Conservation (phyloP, 352 stramenopile species). For the Lagenidium giganteum region DNA sequence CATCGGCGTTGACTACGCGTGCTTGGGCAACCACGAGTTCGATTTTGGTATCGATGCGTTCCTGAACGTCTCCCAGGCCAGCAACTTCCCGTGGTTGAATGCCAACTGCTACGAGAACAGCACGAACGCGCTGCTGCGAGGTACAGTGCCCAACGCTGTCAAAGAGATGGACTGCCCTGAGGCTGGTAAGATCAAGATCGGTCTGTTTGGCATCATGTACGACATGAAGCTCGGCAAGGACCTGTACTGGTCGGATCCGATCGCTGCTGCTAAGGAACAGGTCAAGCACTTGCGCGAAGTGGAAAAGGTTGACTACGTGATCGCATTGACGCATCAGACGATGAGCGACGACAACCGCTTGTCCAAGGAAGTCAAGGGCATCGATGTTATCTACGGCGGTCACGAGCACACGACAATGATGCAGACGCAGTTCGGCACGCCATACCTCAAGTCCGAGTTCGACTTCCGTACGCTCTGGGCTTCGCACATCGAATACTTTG, state of each 20-base stretch:
- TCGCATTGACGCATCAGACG: slow-evolving; percentile 68
- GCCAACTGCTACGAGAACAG: slow-evolving; percentile 61
- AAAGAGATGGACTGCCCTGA: slow-evolving; percentile 34
- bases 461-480: slow-evolving; percentile 69
- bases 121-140: slow-evolving; percentile 38
- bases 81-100: slow-evolving; percentile 72
- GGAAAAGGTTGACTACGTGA: slow-evolving; percentile 60
- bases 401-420: slow-evolving; percentile 75
- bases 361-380: slow-evolving; percentile 55
- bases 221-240: slow-evolving; percentile 68
- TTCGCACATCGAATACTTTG: slow-evolving; percentile 57
- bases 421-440: slow-evolving; percentile 63
- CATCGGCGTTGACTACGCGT: slow-evolving; percentile 67
- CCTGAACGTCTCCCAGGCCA: slow-evolving; percentile 48
- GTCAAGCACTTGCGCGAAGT: slow-evolving; percentile 32
- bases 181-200: slow-evolving; percentile 49
- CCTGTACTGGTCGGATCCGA: slow-evolving; percentile 60
- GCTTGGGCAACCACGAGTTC: slow-evolving; percentile 79
- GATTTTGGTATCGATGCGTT: slow-evolving; percentile 77
- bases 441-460: slow-evolving; percentile 71
- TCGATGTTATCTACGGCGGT: slow-evolving; percentile 65
- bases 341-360: slow-evolving; percentile 64
- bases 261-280: slow-evolving; percentile 44
- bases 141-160: slow-evolving; percentile 42
- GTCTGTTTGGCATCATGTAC: slow-evolving; percentile 77